These are phyloP conservation scores for Daedaleopsis sinensis DNA, from an alignment of 768 basidiomycete species.

Conservation along the genomic window DNA sequence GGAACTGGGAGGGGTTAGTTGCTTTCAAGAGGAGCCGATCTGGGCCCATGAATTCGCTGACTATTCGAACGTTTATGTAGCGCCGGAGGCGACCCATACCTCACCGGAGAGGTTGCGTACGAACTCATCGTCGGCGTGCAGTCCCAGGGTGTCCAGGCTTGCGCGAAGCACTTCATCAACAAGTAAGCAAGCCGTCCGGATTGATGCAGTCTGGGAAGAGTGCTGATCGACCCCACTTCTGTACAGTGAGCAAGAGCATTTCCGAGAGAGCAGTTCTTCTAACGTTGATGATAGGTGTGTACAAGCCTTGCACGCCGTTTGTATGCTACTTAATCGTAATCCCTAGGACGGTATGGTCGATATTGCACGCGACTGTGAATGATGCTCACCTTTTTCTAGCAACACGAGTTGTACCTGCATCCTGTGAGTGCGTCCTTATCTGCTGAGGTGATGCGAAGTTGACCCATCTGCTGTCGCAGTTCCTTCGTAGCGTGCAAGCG, in stretches of 20 bases:
- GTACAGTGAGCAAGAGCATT: constrained; percentile 60
- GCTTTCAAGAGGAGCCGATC: not conserved
- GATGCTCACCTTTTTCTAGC: constrained; percentile 23
- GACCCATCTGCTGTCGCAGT: constrained; percentile 27
- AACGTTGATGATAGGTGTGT: constrained; percentile 64
- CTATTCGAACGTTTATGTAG: not conserved
- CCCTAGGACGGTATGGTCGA: not conserved
- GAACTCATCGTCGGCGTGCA: constrained; percentile 89
- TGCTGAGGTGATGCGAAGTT: not conserved
- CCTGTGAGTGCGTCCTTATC: constrained; percentile 33
- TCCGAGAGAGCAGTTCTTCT: constrained; percentile 54
- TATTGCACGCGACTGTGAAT: not conserved
- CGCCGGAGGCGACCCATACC: constrained; percentile 72
- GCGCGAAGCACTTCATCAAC: constrained; percentile 76
- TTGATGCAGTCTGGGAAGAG: too few relatives aligned
- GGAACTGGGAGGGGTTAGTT: constrained; percentile 83
- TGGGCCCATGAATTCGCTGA: not conserved
- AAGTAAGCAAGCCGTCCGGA: constrained; percentile 14
- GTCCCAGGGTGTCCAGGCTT: constrained; percentile 78
- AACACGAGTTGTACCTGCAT: constrained; percentile 73
- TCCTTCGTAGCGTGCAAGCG: constrained; percentile 71
- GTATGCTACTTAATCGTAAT: not conserved
- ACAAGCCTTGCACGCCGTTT: not conserved
- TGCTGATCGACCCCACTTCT: not conserved
- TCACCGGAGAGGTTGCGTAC: constrained; percentile 73